Evolutionary conservation across 805 yeast genomes (phyloP), one percentile per base, ranked within the genome.

Genomic region (Kluyveromyces siamensis): DNA sequence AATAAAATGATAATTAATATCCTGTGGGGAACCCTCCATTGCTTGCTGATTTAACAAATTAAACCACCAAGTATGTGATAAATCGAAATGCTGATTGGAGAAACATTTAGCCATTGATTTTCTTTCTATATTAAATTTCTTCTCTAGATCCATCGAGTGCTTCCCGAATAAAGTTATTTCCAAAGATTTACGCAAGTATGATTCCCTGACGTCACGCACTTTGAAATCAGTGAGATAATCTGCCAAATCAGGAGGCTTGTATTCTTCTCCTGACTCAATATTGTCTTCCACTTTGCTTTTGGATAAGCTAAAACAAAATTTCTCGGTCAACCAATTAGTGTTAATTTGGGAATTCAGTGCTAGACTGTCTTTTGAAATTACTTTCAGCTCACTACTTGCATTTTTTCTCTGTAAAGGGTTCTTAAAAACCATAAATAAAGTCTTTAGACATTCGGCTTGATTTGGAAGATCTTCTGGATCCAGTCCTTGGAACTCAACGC

Each of bases 391-490:
- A 6, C 72, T 75, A 2, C 62, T 67, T 2, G 74, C 67, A 2
- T 60, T 63, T 21, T 74, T 62, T 8, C 65, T 56, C 18, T 70
- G 61, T 19, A 87, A 62, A 0, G 95, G 91, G 1, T 88, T 90
- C 52, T 72, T 77, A 43, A 87, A 66, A 8, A 84, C 83, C 51
- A 78, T 80, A 55, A 76, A 72, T 16, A 87, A 58, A 0, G 87
- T 83, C 44, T 70, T 69, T 19, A 84, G 68, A 55, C 95, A 83
- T 41, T 74, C 76, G 0, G 75, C 61, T 2, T 81, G 75, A 2
- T 77, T 66, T 0, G 95, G 90, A 1, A 66, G 41, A 6, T 41
- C 43, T 0, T 53, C 48, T 8, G 61, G 48, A 54, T 62, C 54
- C 37, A 63, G 40, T 45, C 60, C 56, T 41, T 62, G 57, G 45